These are phyloP conservation scores for Xylaria sp. DNA, from an alignment of 2,329 filamentous ascomycete genomes.

Conservation along the genomic window DNA sequence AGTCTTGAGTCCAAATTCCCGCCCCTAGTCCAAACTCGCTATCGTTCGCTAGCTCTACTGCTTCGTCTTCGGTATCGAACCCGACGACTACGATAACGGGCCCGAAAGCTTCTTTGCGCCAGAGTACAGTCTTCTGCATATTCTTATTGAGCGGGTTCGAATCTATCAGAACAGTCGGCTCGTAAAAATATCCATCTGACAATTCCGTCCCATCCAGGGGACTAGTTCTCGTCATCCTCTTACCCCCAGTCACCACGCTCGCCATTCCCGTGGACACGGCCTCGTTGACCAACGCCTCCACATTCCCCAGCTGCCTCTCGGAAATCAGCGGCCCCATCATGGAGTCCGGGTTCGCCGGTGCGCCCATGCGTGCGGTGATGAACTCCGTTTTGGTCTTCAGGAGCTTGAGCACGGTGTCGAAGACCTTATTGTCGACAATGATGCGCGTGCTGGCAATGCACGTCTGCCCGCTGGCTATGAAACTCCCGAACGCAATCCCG, in stretches of 20 bases:
- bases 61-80: conserved; percentile 79
- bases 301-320: conserved; percentile 70
- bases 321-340: conserved; percentile 75
- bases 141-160: conserved; percentile 60
- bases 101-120: conserved; percentile 85
- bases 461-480: conserved; percentile 66
- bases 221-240: conserved; percentile 60
- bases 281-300: conserved; percentile 72
- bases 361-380: conserved; percentile 65
- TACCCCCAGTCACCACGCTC: conserved; percentile 57
- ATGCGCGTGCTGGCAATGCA: conserved; percentile 79
- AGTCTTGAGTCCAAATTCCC: conserved; percentile 79
- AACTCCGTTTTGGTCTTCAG: conserved; percentile 73
- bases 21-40: conserved; percentile 82
- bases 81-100: conserved; percentile 80
- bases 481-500: conserved; percentile 71
- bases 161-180: conserved; percentile 76
- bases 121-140: conserved; percentile 77
- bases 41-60: conserved; percentile 76
- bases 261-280: conserved; percentile 66
- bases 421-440: conserved; percentile 75
- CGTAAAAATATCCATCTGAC: conserved; percentile 76
- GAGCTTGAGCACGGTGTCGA: conserved; percentile 70
- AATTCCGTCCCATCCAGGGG: conserved; percentile 63
- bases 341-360: conserved; percentile 65